phyloP scores from a whole-genome alignment of 2,329 filamentous ascomycete species.

The Claviceps sp. region DNA sequence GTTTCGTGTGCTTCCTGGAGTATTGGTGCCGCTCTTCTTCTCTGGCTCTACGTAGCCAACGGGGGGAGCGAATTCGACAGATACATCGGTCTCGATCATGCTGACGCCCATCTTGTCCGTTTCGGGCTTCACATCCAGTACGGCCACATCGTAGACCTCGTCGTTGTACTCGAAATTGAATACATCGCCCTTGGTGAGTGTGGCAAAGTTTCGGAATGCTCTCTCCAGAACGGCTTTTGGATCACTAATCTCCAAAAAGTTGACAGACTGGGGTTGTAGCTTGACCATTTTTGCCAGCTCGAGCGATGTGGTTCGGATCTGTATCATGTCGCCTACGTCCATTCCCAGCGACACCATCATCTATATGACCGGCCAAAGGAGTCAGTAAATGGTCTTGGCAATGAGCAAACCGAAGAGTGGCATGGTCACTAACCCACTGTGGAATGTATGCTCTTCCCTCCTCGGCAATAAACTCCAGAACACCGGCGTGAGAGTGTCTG shows the following conservation, averaged over 20 bases:
- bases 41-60: slow-evolving; percentile 89
- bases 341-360: slow-evolving; percentile 87
- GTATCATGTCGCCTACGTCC: slow-evolving; percentile 85
- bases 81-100: slow-evolving; percentile 91
- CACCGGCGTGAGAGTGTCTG: slow-evolving; percentile 80
- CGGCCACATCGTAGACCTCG: slow-evolving; percentile 81
- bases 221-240: slow-evolving; percentile 95
- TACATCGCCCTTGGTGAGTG: slow-evolving; percentile 81
- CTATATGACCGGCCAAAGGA: slow-evolving; percentile 27
- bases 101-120: slow-evolving; percentile 75
- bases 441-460: slow-evolving; percentile 94
- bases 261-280: slow-evolving; percentile 82
- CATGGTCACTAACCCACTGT: slow-evolving; percentile 57
- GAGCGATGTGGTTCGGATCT: slow-evolving; percentile 89
- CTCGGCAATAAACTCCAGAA: slow-evolving; percentile 93
- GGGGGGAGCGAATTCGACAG: slow-evolving; percentile 89
- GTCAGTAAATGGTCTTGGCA: neutral
- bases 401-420: too few species aligned
- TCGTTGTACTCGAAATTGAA: slow-evolving; percentile 98
- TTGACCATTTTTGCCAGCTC: slow-evolving; percentile 89
- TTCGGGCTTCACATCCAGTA: slow-evolving; percentile 84
- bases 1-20: slow-evolving; percentile 55
- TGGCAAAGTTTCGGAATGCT: slow-evolving; percentile 90
- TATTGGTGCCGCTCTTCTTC: slow-evolving; percentile 68
- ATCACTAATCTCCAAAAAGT: slow-evolving; percentile 93